A percentile compares a stretch with the other conserved stretches of the same genome.
Evolutionary conservation across 768 basidiomycete genomes (phyloP).

Genomic region (Lactarius vividus): DNA sequence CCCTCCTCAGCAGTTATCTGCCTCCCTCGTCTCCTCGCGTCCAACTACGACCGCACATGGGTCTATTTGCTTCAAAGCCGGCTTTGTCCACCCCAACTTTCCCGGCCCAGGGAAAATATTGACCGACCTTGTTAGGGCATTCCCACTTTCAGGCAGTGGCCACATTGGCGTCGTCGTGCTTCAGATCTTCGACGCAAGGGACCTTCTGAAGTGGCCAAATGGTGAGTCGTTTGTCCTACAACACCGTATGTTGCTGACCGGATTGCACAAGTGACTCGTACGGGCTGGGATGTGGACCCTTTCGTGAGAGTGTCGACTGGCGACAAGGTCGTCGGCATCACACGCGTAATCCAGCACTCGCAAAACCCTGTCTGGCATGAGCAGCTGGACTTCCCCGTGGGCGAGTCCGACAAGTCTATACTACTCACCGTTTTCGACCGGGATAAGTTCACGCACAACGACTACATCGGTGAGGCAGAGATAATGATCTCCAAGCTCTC

Average conservation of each 20-base stretch:
- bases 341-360: constrained; percentile 80
- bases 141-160: constrained; percentile 39
- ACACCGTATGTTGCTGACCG: neutral
- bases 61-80: neutral
- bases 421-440: constrained; percentile 89
- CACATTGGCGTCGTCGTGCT: constrained; percentile 94
- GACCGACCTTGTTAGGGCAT: neutral
- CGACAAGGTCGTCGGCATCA: constrained; percentile 88
- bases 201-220: constrained; percentile 83
- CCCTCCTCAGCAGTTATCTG: neutral
- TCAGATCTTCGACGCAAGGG: constrained; percentile 79
- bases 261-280: constrained; percentile 67
- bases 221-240: constrained; percentile 49
- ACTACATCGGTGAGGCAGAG: constrained; percentile 76
- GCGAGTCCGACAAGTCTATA: constrained; percentile 75
- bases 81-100: neutral
- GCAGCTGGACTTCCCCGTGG: constrained; percentile 92
- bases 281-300: constrained; percentile 95
- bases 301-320: constrained; percentile 95
- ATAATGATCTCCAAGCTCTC: constrained; percentile 67
- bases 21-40: neutral
- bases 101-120: neutral
- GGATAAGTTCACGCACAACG: constrained; percentile 91
- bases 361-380: constrained; percentile 91
- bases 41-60: neutral